Base-by-base conservation (phyloP, 805 yeast genomes). In the Starmerella sp. region DNA sequence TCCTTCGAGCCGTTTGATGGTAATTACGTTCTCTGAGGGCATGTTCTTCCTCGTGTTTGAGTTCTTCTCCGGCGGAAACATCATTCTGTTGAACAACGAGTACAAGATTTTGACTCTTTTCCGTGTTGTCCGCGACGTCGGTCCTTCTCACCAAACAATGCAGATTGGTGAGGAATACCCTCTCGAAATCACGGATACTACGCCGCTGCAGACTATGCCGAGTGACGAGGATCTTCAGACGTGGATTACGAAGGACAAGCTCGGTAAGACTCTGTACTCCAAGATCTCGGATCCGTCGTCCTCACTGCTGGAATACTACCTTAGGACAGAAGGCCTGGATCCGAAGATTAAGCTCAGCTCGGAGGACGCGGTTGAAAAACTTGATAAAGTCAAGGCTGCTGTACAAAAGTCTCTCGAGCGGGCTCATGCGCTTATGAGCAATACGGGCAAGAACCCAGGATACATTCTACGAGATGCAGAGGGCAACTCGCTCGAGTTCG, bases 41-140 rank as follows among this genome's bases (percentile, higher is more conserved):
- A 81, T 71, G 64, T 70, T 65, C 60, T 83, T 85, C 62, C 71
- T 91, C 60, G 95, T 87, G 0, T 69, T 91, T 52, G 98, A 91
- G 68, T 91, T 91, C 64, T 91, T 90, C 72, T 86, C 96, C 66
- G 96, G 96, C 3, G 98, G 98, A 31, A 91, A 91, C 66, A 79
- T 91, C 53, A 72, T 91, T 17, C 73, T 91, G 22, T 73, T 91
- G 58, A 95, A 91, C 67, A 76, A 79, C 32, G 77, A 82, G 22
- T 68, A 74, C 57, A 81, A 78, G 62, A 88, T 90, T 51, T 62
- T 89, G 63, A 74, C 91, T 0, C 70, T 89, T 32, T 90, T 85
- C 65, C 79, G 97, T 69, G 71, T 84, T 28, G 96, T 88, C 9
- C 79, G 79, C 36, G 56, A 53, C n/a, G 54, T 55, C 14, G 95